Conservation (phyloP, 148 eudicot species). For the Nyssa sinensis region DNA sequence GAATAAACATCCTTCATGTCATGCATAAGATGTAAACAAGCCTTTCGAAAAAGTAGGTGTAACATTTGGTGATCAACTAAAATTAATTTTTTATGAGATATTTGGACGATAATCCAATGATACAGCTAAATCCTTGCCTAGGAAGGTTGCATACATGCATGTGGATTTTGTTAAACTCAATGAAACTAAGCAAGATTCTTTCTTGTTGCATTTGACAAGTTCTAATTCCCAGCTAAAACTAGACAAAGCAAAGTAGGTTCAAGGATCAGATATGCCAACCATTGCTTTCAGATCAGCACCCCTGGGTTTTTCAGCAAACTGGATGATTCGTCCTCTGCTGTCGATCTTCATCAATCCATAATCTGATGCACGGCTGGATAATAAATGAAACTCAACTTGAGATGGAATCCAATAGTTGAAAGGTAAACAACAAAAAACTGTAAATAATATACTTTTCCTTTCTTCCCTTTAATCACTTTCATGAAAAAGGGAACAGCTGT, state of each 20-base stretch:
- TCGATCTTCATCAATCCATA: slow-evolving; percentile 75
- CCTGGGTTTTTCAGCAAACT: slow-evolving; percentile 65
- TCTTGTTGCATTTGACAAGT: background rate
- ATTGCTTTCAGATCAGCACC: slow-evolving; percentile 63
- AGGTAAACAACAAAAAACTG: background rate
- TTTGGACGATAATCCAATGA: no score
- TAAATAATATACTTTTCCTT: background rate
- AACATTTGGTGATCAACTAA: no score
- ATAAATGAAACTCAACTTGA: slow-evolving; percentile 10
- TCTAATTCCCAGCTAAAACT: background rate
- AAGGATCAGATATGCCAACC: slow-evolving; percentile 31
- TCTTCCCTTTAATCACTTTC: no score
- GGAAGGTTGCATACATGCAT: no score
- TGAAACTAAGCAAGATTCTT: background rate
- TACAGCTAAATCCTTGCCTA: no score
- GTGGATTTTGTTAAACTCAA: no score
- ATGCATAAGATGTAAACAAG: no score
- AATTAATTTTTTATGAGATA: no score
- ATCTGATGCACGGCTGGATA: slow-evolving; percentile 68
- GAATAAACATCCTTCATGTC: no score
- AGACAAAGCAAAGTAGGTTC: background rate
- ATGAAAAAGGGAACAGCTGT: background rate
- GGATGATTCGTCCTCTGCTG: slow-evolving; percentile 58
- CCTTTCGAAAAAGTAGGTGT: no score
- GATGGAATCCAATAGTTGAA: background rate